These are phyloP conservation scores for Carex scoparia DNA, from an alignment of 176 grass and related monocot species.

Conservation along the genomic window DNA sequence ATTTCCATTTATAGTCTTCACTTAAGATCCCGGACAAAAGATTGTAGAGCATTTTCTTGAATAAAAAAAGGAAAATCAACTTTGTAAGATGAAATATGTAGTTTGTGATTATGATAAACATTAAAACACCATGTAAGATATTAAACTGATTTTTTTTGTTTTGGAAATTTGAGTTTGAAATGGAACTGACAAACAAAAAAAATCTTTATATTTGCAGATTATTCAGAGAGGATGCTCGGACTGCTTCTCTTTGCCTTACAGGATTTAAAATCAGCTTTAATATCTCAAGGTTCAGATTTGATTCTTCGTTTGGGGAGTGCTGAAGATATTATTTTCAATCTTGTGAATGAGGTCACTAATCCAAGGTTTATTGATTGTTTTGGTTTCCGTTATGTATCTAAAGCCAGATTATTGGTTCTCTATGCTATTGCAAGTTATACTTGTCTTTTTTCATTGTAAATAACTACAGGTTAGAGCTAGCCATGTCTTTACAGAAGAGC, in stretches of 20 bases:
- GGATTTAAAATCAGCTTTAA: slow-evolving; percentile 64
- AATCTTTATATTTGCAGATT: slow-evolving; percentile 42
- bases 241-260: slow-evolving; percentile 71
- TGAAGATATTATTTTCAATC: slow-evolving; percentile 68
- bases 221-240: slow-evolving; percentile 77
- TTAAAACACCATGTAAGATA: neutral
- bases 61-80: neutral
- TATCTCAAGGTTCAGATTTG: slow-evolving; percentile 77
- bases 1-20: neutral
- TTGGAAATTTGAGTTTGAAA: neutral
- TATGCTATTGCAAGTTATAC: neutral
- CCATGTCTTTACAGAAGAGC: slow-evolving; percentile 81
- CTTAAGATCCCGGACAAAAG: neutral
- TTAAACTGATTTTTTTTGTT: neutral
- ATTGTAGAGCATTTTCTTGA: neutral
- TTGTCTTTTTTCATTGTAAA: slow-evolving; percentile 17
- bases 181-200: neutral
- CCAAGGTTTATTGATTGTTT: slow-evolving; percentile 52
- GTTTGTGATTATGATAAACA: neutral
- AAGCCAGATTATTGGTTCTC: neutral
- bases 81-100: neutral
- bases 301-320: slow-evolving; percentile 62
- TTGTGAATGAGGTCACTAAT: slow-evolving; percentile 79
- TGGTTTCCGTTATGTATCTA: neutral
- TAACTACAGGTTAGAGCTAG: slow-evolving; percentile 67